Percentiles rank a stretch among this genome's conserved stretches.
phyloP scores from a whole-genome alignment of 345 rosid species.

The Salix exigua region DNA sequence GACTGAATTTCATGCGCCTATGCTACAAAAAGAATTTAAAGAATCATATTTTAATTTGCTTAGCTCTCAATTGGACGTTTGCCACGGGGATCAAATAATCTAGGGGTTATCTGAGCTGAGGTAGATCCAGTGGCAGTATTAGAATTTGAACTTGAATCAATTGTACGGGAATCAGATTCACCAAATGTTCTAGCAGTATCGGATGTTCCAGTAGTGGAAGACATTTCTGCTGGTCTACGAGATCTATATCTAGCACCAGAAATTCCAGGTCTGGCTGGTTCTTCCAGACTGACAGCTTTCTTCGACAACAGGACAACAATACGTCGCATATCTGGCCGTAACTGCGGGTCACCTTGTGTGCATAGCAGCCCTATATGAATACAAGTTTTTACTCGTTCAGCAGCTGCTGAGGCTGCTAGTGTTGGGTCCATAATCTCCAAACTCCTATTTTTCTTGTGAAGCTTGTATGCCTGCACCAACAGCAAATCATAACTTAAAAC shows the following conservation, averaged over 20 bases:
- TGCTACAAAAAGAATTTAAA: neutral
- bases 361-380: slow-evolving; percentile 81
- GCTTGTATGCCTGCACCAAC: slow-evolving; percentile 60
- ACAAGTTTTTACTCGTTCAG: slow-evolving; percentile 58
- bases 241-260: slow-evolving; percentile 62
- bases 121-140: slow-evolving; percentile 35
- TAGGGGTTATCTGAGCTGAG: slow-evolving; percentile 24
- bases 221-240: slow-evolving; percentile 42
- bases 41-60: neutral
- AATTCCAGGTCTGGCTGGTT: slow-evolving; percentile 63
- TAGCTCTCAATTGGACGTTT: slow-evolving; percentile 24
- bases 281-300: slow-evolving; percentile 50
- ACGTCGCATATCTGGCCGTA: slow-evolving; percentile 64
- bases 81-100: slow-evolving; percentile 16
- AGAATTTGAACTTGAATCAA: slow-evolving; percentile 42
- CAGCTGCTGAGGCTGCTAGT: slow-evolving; percentile 46
- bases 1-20: neutral
- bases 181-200: slow-evolving; percentile 25
- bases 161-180: slow-evolving; percentile 34
- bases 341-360: slow-evolving; percentile 70
- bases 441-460: slow-evolving; percentile 59
- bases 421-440: slow-evolving; percentile 64
- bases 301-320: slow-evolving; percentile 63
- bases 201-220: slow-evolving; percentile 40
- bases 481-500: neutral